Evolutionary conservation across 352 stramenopile genomes (phyloP).

Genomic region (Nothophytophthora sp.): DNA sequence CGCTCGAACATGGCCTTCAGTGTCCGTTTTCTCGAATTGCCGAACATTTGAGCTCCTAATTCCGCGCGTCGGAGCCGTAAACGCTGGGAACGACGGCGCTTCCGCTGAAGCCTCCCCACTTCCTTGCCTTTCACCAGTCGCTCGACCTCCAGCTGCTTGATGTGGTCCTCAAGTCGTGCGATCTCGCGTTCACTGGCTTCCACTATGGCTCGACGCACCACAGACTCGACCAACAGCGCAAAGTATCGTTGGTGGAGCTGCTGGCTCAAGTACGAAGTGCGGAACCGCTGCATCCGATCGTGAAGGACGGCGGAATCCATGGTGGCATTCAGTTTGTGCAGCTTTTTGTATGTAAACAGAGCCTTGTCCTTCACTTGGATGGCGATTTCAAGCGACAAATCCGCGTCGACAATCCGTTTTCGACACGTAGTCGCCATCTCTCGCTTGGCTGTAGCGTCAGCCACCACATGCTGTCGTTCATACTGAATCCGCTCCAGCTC

Average conservation of each 20-base stretch:
- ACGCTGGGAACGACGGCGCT: slow-evolving; percentile 40
- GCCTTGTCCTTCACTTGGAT: slow-evolving; percentile 43
- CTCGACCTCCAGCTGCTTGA: slow-evolving; percentile 40
- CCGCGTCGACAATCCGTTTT: slow-evolving; percentile 32
- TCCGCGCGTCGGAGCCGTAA: slow-evolving; percentile 51
- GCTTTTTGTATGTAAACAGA: slow-evolving; percentile 33
- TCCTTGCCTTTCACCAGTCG: slow-evolving; percentile 50
- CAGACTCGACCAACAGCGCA: slow-evolving; percentile 53
- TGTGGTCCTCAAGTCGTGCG: slow-evolving; percentile 28
- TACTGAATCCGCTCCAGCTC: slow-evolving; percentile 46
- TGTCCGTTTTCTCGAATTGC: slow-evolving; percentile 25
- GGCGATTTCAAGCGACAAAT: slow-evolving; percentile 27
- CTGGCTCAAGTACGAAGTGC: slow-evolving; percentile 56
- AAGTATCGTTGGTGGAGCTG: slow-evolving; percentile 62
- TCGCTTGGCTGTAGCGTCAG: slow-evolving; percentile 50
- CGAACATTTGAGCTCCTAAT: slow-evolving; percentile 60
- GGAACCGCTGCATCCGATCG: slow-evolving; percentile 61
- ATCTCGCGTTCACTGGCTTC: slow-evolving; percentile 49
- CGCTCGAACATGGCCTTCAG: slow-evolving; percentile 56
- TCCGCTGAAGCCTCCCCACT: slow-evolving; percentile 48
- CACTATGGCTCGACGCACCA: slow-evolving; percentile 50
- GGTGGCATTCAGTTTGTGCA: slow-evolving; percentile 50
- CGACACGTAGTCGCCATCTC: slow-evolving; percentile 46
- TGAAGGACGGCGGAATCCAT: slow-evolving; percentile 79
- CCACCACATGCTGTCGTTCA: slow-evolving; percentile 57